Evolutionary conservation across 1,139 yeast species (phyloP).

Genomic region (Kodamaea ohmeri): DNA sequence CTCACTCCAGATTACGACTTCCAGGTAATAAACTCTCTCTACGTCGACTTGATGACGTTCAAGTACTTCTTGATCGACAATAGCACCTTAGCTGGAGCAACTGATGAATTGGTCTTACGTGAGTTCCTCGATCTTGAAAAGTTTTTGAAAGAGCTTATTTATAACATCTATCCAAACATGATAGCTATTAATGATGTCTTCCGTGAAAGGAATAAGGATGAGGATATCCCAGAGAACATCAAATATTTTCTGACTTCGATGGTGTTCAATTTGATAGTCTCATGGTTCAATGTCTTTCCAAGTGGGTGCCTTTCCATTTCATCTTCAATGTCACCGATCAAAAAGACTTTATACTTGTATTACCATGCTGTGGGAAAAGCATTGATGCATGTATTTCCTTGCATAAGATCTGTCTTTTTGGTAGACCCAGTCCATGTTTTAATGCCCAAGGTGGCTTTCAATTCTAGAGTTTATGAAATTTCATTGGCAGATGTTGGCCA

Average conservation of each 20-base stretch:
- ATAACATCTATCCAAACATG: slow-evolving; percentile 29
- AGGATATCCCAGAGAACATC: slow-evolving; percentile 18
- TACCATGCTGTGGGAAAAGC: slow-evolving; percentile 37
- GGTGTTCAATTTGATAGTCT: slow-evolving; percentile 31
- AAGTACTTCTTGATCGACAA: slow-evolving; percentile 20
- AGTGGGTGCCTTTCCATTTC: slow-evolving; percentile 34
- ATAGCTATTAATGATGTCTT: slow-evolving; percentile 25
- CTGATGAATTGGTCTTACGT: slow-evolving; percentile 14
- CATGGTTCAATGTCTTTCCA: slow-evolving; percentile 39
- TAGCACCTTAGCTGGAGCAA: slow-evolving; percentile 12
- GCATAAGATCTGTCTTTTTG: slow-evolving; percentile 33
- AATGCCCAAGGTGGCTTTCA: slow-evolving; percentile 32
- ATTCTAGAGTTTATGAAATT: slow-evolving; percentile 24
- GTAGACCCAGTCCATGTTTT: slow-evolving; percentile 37
- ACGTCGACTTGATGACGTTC: slow-evolving; percentile 23
- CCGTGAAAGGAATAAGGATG: slow-evolving; percentile 17
- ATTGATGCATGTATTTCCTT: slow-evolving; percentile 32
- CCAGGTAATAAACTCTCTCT: slow-evolving; percentile 27
- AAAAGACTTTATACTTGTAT: slow-evolving; percentile 34
- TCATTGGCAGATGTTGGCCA: slow-evolving; percentile 9
- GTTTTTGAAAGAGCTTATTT: slow-evolving; percentile 28
- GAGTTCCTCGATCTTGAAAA: slow-evolving; percentile 27
- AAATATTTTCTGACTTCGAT: slow-evolving; percentile 25
- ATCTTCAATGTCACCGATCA: slow-evolving; percentile 28
- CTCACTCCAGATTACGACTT: slow-evolving; percentile 37